Conservation (phyloP, 257 asterid genomes). For the Dorcoceras hygrometricum region DNA sequence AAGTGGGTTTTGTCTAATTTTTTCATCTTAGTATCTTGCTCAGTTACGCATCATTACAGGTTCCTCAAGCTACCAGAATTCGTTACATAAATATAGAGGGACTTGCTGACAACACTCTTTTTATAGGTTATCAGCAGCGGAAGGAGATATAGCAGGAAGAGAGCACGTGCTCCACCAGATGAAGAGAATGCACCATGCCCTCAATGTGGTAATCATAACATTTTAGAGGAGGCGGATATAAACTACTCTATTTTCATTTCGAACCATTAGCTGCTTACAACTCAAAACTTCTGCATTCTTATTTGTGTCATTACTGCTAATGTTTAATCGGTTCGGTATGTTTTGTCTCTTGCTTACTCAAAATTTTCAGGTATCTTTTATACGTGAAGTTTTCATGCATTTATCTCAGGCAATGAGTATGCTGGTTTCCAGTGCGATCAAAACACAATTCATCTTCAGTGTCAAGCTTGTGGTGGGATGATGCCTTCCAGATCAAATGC, state of each 20-base stretch:
- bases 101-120: conserved; percentile 17
- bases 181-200: conserved; percentile 62
- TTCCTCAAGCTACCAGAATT: neutral
- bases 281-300: conserved; percentile 5
- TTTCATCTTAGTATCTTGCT: too few relatives aligned
- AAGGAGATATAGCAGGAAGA: conserved; percentile 54
- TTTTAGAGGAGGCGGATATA: conserved; percentile 18
- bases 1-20: neutral
- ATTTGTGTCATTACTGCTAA: conserved; percentile 12
- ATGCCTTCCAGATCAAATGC: conserved; percentile 78
- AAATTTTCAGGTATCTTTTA: conserved; percentile 13
- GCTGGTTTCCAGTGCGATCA: conserved; percentile 70
- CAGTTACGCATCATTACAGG: neutral
- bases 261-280: neutral
- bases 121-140: conserved; percentile 58
- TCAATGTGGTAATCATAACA: conserved; percentile 71
- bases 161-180: conserved; percentile 46
- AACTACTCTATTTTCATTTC: neutral
- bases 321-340: conserved; percentile 7
- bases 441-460: conserved; percentile 85
- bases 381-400: conserved; percentile 20
- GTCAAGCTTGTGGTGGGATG: conserved; percentile 91
- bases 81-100: neutral
- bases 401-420: conserved; percentile 53
- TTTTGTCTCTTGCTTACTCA: neutral